These are phyloP conservation scores for Capronia epimyces DNA, from an alignment of 2,329 filamentous ascomycete genomes.

Conservation along the genomic window DNA sequence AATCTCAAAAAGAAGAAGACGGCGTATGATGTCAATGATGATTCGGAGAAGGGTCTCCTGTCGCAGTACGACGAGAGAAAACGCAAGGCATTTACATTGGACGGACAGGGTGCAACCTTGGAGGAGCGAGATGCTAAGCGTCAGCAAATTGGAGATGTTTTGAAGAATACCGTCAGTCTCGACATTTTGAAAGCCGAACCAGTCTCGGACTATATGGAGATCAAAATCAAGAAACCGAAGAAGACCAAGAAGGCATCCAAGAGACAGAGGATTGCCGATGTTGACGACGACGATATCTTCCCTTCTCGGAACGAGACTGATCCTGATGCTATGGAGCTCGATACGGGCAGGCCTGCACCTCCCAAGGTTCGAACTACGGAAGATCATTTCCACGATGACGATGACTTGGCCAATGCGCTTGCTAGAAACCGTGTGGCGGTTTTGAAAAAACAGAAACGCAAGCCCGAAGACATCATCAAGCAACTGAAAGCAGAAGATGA, in stretches of 20 bases:
- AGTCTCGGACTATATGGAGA: constrained; percentile 81
- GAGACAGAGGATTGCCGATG: constrained; percentile 59
- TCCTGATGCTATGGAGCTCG: constrained; percentile 68
- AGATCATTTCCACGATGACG: constrained; percentile 76
- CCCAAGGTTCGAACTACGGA: constrained; percentile 61
- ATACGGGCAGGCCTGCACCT: constrained; percentile 39
- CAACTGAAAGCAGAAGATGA: constrained; percentile 65
- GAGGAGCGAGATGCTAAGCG: constrained; percentile 57
- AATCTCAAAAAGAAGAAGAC: constrained; percentile 95
- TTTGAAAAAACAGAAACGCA: constrained; percentile 87
- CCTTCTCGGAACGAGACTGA: constrained; percentile 35
- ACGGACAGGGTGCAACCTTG: constrained; percentile 65
- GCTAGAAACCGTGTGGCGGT: constrained; percentile 76
- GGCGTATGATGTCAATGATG: constrained; percentile 78
- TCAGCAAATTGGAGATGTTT: constrained; percentile 51
- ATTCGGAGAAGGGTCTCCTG: constrained; percentile 65
- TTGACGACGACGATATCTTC: constrained; percentile 52
- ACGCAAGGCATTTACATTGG: constrained; percentile 78
- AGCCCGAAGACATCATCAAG: constrained; percentile 79
- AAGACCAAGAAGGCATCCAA: constrained; percentile 74
- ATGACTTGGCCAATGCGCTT: constrained; percentile 81
- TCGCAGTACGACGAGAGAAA: constrained; percentile 96
- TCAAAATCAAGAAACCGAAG: constrained; percentile 93
- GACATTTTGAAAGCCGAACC: constrained; percentile 64
- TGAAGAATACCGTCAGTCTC: constrained; percentile 68